These are phyloP conservation scores for Scenedesmus sp. DNA, from an alignment of 163 green algal genomes.

Conservation along the genomic window DNA sequence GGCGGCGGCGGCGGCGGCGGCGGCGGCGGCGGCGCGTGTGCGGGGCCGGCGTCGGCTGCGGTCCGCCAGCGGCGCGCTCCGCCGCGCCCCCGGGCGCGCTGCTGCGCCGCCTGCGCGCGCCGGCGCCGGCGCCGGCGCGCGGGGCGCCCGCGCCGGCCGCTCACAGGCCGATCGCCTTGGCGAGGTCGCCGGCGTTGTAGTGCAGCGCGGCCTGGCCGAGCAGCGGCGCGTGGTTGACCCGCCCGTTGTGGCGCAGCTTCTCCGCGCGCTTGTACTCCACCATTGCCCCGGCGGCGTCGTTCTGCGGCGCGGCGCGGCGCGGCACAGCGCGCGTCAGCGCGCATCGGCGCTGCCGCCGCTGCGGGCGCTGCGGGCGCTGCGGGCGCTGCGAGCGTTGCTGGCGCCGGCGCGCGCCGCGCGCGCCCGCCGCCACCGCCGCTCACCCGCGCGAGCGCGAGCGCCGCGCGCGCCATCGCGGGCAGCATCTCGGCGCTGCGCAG, in stretches of 20 bases:
- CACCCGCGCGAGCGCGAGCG: slow-evolving; percentile 69
- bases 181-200: slow-evolving; percentile 67
- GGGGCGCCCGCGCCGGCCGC: background rate
- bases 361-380: background rate
- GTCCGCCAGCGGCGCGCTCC: too few species aligned
- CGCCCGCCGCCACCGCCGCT: background rate
- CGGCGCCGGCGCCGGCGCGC: background rate
- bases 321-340: too few species aligned
- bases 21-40: background rate
- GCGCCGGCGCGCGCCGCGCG: too few species aligned
- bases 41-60: too few species aligned
- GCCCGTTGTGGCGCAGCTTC: slow-evolving; percentile 60
- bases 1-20: too few species aligned
- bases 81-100: too few species aligned
- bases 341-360: too few species aligned
- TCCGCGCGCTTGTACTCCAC: slow-evolving; percentile 63
- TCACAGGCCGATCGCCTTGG: slow-evolving; percentile 69
- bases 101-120: background rate
- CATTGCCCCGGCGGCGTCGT: slow-evolving; percentile 54
- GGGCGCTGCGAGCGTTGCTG: background rate
- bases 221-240: slow-evolving; percentile 63
- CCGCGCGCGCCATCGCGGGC: slow-evolving; percentile 71
- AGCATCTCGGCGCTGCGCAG: slow-evolving; percentile 75
- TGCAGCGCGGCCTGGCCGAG: slow-evolving; percentile 70
- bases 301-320: slow-evolving; percentile 57